Conservation (phyloP, 2,329 filamentous ascomycete genomes). For the Onygenales sp. region DNA sequence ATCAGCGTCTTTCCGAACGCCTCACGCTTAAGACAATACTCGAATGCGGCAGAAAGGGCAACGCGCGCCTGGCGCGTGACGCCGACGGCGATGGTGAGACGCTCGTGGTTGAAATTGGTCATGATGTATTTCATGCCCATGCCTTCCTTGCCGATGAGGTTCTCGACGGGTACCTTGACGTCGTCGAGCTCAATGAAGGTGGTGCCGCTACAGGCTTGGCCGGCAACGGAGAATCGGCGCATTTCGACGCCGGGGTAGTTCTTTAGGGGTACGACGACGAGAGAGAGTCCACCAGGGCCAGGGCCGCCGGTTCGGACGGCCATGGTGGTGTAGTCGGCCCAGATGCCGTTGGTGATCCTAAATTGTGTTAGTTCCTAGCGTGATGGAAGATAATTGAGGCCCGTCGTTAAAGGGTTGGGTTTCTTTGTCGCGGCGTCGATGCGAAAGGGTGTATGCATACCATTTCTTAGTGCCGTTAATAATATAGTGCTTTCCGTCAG, state of each 20-base stretch:
- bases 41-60: slow-evolving; percentile 50
- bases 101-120: slow-evolving; percentile 74
- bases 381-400: not conserved
- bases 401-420: not conserved
- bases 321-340: slow-evolving; percentile 59
- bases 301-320: slow-evolving; percentile 63
- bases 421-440: slow-evolving; percentile 13
- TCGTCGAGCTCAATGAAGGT: slow-evolving; percentile 70
- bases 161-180: slow-evolving; percentile 60
- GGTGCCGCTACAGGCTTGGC: slow-evolving; percentile 57
- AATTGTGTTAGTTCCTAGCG: not conserved
- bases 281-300: slow-evolving; percentile 52
- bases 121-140: slow-evolving; percentile 66
- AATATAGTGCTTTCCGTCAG: slow-evolving; percentile 58
- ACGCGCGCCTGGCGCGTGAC: slow-evolving; percentile 55
- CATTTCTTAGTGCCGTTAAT: slow-evolving; percentile 73
- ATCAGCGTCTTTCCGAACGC: slow-evolving; percentile 60
- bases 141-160: slow-evolving; percentile 61
- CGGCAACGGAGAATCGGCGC: slow-evolving; percentile 57
- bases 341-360: slow-evolving; percentile 63
- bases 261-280: slow-evolving; percentile 63
- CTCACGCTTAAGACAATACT: slow-evolving; percentile 56
- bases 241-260: slow-evolving; percentile 56
- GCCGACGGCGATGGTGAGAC: slow-evolving; percentile 56
- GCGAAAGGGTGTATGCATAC: slow-evolving; percentile 22